A percentile compares a stretch with the other conserved stretches of the same genome.
These are phyloP conservation scores for Miamiensis avidus DNA, from an alignment of 169 alveolate genomes.

Conservation along the genomic window DNA sequence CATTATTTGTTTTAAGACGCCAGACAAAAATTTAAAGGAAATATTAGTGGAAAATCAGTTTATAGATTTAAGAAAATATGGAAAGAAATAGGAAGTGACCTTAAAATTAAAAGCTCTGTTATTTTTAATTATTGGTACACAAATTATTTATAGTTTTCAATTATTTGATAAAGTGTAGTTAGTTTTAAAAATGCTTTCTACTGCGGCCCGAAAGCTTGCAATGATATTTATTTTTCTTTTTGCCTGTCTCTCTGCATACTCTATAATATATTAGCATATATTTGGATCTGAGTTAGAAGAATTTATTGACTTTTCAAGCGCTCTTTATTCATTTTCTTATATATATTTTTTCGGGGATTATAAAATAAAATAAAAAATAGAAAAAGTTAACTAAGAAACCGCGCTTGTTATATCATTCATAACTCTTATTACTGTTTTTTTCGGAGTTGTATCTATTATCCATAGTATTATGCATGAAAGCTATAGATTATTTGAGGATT, in stretches of 20 bases:
- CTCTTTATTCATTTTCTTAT: background rate
- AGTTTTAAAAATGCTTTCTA: no score
- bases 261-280: background rate
- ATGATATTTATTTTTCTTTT: background rate
- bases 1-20: background rate
- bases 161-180: background rate
- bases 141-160: no score
- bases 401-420: background rate
- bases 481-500: background rate
- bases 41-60: no score
- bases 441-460: background rate
- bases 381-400: background rate
- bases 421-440: background rate
- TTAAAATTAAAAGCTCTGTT: background rate
- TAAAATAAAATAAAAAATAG: background rate
- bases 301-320: no score
- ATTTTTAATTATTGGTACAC: background rate
- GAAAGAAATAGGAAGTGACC: background rate
- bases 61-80: background rate
- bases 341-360: background rate
- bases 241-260: background rate
- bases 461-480: background rate
- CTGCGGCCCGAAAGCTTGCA: background rate
- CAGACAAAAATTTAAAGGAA: background rate
- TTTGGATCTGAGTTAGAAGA: background rate